These are phyloP conservation scores for Talaromyces piceae DNA, from an alignment of 2,329 filamentous ascomycete genomes.

Conservation along the genomic window DNA sequence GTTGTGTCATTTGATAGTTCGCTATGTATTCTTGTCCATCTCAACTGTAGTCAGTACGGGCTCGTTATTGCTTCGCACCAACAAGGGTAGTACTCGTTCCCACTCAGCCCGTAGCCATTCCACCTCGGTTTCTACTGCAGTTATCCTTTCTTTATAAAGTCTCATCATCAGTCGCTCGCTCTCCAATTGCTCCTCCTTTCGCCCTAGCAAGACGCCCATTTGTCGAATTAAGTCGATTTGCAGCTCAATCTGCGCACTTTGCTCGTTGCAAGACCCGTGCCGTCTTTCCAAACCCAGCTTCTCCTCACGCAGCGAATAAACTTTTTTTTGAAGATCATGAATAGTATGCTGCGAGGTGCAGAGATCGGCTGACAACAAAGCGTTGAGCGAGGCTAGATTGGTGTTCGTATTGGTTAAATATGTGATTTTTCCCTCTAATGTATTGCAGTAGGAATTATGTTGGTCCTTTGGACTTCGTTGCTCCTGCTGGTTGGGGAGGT, in stretches of 20 bases:
- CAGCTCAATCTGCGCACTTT: not conserved
- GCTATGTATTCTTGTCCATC: not conserved
- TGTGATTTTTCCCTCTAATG: not conserved
- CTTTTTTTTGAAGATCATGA: not conserved
- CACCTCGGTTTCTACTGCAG: not conserved
- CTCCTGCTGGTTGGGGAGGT: not conserved
- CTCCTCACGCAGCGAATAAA: not conserved
- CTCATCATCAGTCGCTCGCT: not conserved
- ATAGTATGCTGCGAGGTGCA: conserved; percentile 2
- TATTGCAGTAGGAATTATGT: not conserved
- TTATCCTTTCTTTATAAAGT: not conserved
- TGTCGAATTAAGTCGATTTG: conserved; percentile 5
- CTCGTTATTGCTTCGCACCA: not conserved
- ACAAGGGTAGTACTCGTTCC: not conserved
- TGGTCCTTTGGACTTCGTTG: not conserved
- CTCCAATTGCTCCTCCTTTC: conserved; percentile 4
- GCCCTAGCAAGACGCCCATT: not conserved
- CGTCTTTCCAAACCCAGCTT: not conserved
- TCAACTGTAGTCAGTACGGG: not conserved
- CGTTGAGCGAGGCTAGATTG: not conserved
- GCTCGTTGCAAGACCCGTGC: not conserved
- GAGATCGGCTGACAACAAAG: conserved; percentile 2
- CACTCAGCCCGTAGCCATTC: conserved; percentile 1
- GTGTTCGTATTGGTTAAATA: not conserved
- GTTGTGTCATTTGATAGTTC: too few relatives aligned